Conservation (phyloP, 352 stramenopile species). For the Globisporangium apiculatum region DNA sequence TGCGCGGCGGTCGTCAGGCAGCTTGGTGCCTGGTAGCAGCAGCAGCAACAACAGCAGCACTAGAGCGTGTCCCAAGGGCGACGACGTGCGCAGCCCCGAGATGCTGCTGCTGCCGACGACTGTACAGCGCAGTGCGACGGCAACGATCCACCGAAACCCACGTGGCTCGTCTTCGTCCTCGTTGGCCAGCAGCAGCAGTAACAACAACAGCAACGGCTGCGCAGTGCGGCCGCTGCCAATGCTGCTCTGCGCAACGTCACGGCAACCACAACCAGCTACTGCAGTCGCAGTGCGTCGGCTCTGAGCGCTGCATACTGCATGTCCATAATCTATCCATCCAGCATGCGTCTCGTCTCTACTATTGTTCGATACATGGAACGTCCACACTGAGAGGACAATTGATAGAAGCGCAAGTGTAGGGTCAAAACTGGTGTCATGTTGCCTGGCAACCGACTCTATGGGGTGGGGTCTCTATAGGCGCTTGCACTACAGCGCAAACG, state of each 20-base stretch:
- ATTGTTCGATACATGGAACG: too few species aligned
- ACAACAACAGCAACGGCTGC: conserved; percentile 10
- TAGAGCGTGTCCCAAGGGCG: conserved; percentile 21
- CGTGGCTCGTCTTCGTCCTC: neutral
- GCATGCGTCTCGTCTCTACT: too few species aligned
- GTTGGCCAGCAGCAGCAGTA: neutral
- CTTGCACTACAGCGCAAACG: neutral
- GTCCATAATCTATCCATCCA: too few species aligned
- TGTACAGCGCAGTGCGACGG: neutral
- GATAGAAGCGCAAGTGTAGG: neutral
- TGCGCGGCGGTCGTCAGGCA: conserved; percentile 12
- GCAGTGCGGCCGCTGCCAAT: conserved; percentile 7
- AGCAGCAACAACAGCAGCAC: neutral
- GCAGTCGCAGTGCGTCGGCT: neutral
- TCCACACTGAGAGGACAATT: neutral
- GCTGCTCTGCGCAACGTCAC: neutral
- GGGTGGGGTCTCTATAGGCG: neutral
- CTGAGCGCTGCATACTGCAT: neutral
- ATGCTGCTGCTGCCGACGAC: conserved; percentile 11
- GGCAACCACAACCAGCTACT: neutral
- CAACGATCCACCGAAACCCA: neutral
- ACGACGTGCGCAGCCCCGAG: conserved; percentile 38
- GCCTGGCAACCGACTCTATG: neutral
- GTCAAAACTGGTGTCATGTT: neutral
- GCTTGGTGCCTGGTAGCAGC: neutral